phyloP scores from a whole-genome alignment of 176 grass and related monocot species.

The Panicum miliaceum region DNA sequence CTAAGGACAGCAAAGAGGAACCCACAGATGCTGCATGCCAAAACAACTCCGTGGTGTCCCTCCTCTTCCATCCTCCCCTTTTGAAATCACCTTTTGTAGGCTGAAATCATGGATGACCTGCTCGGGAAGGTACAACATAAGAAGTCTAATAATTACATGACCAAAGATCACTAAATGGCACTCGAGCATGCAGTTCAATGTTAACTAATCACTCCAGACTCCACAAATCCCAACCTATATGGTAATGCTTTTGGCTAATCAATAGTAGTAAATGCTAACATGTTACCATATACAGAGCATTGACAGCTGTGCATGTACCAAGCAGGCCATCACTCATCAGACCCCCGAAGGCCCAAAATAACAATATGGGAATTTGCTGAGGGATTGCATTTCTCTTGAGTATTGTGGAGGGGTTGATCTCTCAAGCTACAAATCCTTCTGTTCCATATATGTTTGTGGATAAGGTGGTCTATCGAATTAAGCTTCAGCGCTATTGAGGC shows the following conservation, averaged over 20 bases:
- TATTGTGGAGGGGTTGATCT: not conserved
- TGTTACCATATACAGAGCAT: slow-evolving; percentile 17
- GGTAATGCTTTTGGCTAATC: slow-evolving; percentile 10
- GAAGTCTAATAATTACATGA: not conserved
- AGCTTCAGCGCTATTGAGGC: not conserved
- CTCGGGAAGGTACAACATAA: slow-evolving; percentile 19
- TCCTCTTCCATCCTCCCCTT: slow-evolving; percentile 82
- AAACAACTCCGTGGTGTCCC: slow-evolving; percentile 69
- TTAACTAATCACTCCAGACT: slow-evolving; percentile 21
- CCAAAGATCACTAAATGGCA: slow-evolving; percentile 19
- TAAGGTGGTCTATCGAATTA: not conserved
- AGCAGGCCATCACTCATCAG: not conserved
- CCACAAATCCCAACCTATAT: slow-evolving; percentile 27
- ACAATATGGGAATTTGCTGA: not conserved
- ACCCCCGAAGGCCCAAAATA: not conserved
- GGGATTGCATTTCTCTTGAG: not conserved
- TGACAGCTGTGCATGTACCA: not conserved
- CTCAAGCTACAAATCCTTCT: not conserved
- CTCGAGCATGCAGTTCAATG: slow-evolving; percentile 28
- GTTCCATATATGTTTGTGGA: not conserved
- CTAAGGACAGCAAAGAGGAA: slow-evolving; percentile 82
- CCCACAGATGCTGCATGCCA: slow-evolving; percentile 85
- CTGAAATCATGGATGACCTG: slow-evolving; percentile 71
- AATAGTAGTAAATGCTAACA: not conserved
- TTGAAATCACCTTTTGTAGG: slow-evolving; percentile 54